Base-by-base conservation (phyloP, 768 basidiomycete genomes). In the Suillus clintonianus region DNA sequence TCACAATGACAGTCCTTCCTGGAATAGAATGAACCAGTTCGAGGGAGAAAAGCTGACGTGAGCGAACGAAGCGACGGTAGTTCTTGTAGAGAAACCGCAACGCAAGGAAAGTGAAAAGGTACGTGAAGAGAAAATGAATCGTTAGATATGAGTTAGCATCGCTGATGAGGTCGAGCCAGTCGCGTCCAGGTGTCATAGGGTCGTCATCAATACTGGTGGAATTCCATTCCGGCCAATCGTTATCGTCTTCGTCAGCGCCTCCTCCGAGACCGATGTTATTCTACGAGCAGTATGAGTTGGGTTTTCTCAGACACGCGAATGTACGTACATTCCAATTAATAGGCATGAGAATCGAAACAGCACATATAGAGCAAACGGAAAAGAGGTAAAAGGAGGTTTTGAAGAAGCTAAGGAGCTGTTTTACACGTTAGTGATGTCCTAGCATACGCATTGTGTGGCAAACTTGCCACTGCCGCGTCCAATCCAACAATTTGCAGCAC, bases 321-420 rank as follows among this genome's bases (percentile, higher is more conserved):
- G 36, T 37, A 76, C 87, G 71, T 67, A 96, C 96, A 80, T 89
- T 92, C 81, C 91, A 90, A 70, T 99, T 99, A 55, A 98, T 83
- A 2, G 97, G 97, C 88, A 99, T 97, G 14, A 99, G 84, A n/a
- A 96, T 87, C 6, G 86, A 75, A 9, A 89, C 77, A 0, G 95
- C 95, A 63, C 94, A 89, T 54, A 94, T 71, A 0, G 95, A 93
- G 75, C 92, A 94, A 17, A 90, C 79, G 0, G 91, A 89, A 78
- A 99, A 99, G 32, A 98, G 82, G 71, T 91, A 88, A 77, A 98
- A 99, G 0, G 91, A 89, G 84, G 91, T 97, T 75, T 97, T 96
- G 83, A 94, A 91, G 78, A 99, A 99, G 67, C 90, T 94, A 48
- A 99, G 84, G 2, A 99, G 84, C 94, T 97, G 72, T 34, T n/a